Conservation (phyloP, 179 eudicot species). For the Spinacia oleracea region DNA sequence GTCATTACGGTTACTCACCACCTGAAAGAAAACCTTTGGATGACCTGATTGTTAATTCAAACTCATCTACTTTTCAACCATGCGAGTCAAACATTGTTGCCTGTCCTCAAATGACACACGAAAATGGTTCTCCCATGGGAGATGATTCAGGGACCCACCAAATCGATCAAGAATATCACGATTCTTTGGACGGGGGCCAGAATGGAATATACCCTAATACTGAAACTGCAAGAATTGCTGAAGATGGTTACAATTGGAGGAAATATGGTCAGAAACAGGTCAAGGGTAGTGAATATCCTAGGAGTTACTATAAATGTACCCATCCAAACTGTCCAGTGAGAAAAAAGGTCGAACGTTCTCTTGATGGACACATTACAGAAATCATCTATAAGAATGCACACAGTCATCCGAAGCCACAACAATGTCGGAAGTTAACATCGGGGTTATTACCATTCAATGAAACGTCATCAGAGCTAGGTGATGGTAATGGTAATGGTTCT, state of each 20-base stretch:
- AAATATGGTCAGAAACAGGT: conserved; percentile 88
- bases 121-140: conserved; percentile 24
- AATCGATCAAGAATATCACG: no score
- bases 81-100: conserved; percentile 21
- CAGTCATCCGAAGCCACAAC: conserved; percentile 43
- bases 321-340: conserved; percentile 49
- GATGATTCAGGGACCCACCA: conserved; percentile 25
- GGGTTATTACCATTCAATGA: conserved; percentile 25
- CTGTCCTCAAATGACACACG: conserved; percentile 32
- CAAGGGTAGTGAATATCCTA: conserved; percentile 80
- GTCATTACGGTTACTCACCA: conserved; percentile 25
- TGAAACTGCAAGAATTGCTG: conserved; percentile 23
- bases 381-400: conserved; percentile 46
- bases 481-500: conserved; percentile 33
- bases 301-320: conserved; percentile 83
- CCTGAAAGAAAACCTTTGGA: conserved; percentile 28
- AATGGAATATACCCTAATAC: conserved; percentile 33
- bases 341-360: conserved; percentile 49
- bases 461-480: conserved; percentile 33
- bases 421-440: conserved; percentile 31
- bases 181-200: conserved; percentile 29
- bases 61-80: conserved; percentile 32
- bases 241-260: conserved; percentile 61
- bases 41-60: conserved; percentile 19
- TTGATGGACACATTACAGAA: conserved; percentile 46